These are phyloP conservation scores for Geotrichum bryndzae DNA, from an alignment of 1,139 yeast species.

Conservation along the genomic window DNA sequence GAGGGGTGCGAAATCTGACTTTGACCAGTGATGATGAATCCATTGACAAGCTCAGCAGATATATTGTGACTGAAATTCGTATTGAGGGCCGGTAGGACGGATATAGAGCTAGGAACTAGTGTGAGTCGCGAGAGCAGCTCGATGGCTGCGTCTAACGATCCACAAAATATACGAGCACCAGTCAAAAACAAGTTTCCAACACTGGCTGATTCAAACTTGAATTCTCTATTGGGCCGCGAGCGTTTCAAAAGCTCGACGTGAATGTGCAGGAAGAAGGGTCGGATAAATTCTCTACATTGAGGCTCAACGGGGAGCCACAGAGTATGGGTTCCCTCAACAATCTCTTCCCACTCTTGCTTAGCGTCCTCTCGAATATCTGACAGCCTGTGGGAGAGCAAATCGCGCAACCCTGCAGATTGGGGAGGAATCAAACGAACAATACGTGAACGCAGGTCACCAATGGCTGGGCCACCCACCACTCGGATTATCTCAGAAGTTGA, in stretches of 20 bases:
- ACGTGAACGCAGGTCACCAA: constrained; percentile 84
- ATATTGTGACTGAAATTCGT: constrained; percentile 84
- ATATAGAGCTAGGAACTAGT: constrained; percentile 48
- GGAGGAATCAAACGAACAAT: constrained; percentile 61
- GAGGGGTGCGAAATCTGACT: constrained; percentile 88
- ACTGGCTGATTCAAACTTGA: constrained; percentile 71
- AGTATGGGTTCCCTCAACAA: constrained; percentile 73
- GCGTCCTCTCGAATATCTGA: constrained; percentile 50
- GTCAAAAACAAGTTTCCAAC: constrained; percentile 80
- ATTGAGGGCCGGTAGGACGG: constrained; percentile 75
- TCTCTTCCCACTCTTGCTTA: constrained; percentile 62
- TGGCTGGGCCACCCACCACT: constrained; percentile 90
- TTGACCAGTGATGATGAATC: constrained; percentile 81
- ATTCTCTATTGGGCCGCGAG: constrained; percentile 50
- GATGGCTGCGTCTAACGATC: constrained; percentile 77
- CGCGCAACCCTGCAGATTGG: constrained; percentile 36
- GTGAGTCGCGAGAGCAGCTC: constrained; percentile 67
- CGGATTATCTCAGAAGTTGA: constrained; percentile 88
- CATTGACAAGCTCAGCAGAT: constrained; percentile 67
- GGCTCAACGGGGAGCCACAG: constrained; percentile 60
- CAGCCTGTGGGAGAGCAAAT: constrained; percentile 56
- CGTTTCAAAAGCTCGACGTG: constrained; percentile 72
- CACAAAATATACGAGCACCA: constrained; percentile 75
- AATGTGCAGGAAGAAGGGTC: constrained; percentile 73
- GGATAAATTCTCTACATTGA: constrained; percentile 63